phyloP scores from a whole-genome alignment of 306 rosid species.

The Quercus variabilis region DNA sequence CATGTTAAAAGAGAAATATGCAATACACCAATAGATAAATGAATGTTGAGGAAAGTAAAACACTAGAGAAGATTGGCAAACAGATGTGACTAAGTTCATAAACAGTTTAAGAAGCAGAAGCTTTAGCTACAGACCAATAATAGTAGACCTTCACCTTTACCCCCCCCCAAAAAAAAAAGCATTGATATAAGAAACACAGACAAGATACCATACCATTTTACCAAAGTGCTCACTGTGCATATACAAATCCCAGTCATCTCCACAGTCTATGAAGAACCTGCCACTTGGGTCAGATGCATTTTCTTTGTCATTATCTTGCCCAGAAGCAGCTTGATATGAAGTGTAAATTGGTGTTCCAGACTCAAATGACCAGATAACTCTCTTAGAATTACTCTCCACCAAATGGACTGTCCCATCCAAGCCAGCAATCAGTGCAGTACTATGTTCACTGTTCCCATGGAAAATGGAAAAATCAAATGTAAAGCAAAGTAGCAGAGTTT shows the following conservation, averaged over 20 bases:
- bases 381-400: slow-evolving; percentile 45
- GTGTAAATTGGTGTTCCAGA: slow-evolving; percentile 63
- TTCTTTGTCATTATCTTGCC: slow-evolving; percentile 35
- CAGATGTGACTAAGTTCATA: not conserved
- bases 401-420: slow-evolving; percentile 63
- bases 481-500: not conserved
- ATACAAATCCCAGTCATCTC: slow-evolving; percentile 73
- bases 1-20: not conserved
- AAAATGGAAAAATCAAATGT: not conserved
- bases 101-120: not conserved
- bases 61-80: not conserved
- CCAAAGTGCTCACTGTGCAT: slow-evolving; percentile 45
- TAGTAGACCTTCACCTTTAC: no score
- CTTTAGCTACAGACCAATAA: not conserved
- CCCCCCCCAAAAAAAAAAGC: not conserved
- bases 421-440: slow-evolving; percentile 49
- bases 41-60: not conserved
- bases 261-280: slow-evolving; percentile 52
- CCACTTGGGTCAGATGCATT: slow-evolving; percentile 24
- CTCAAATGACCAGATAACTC: slow-evolving; percentile 60
- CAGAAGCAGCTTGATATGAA: slow-evolving; percentile 46
- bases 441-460: slow-evolving; percentile 30
- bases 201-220: slow-evolving; percentile 44
- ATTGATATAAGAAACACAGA: slow-evolving; percentile 6
- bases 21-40: not conserved